Conservation (phyloP, 768 basidiomycete genomes). For the Pleurotus tuber-regium region DNA sequence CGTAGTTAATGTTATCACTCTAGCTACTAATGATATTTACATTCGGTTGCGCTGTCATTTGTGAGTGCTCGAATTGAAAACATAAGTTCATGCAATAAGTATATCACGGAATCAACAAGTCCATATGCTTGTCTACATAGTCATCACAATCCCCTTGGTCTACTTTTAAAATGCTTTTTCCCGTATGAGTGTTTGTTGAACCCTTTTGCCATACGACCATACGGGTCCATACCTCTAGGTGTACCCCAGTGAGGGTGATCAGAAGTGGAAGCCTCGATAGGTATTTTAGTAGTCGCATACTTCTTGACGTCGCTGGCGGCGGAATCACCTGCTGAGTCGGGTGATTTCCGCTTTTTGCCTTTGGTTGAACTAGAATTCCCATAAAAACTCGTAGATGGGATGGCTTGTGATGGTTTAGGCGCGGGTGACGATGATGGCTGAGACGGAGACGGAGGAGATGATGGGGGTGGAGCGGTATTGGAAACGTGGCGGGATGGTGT, state of each 20-base stretch:
- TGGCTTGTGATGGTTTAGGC: constrained; percentile 27
- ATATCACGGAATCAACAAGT: constrained; percentile 4
- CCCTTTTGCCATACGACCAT: constrained; percentile 4
- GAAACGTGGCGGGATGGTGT: background rate
- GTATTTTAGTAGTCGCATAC: constrained; percentile 13
- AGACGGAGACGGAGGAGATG: constrained; percentile 27
- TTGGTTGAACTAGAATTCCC: constrained; percentile 13
- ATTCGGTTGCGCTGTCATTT: no score
- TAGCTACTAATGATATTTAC: background rate
- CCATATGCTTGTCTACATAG: background rate
- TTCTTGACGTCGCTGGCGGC: constrained; percentile 9
- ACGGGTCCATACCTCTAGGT: constrained; percentile 4
- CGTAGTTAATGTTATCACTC: background rate
- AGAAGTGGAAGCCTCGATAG: constrained; percentile 2
- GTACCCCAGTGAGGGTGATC: background rate
- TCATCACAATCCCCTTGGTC: constrained; percentile 3
- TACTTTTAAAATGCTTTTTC: background rate
- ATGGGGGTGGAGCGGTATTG: background rate
- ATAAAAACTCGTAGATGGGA: constrained; percentile 28
- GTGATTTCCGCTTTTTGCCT: constrained; percentile 15
- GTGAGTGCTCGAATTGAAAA: no score
- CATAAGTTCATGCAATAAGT: constrained; percentile 3
- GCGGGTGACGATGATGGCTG: constrained; percentile 22
- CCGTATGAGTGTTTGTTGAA: background rate
- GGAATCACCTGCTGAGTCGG: constrained; percentile 3